phyloP scores from a whole-genome alignment of 192 early-diverging fungal genomes.

The Phycomyces blakesleeanus region DNA sequence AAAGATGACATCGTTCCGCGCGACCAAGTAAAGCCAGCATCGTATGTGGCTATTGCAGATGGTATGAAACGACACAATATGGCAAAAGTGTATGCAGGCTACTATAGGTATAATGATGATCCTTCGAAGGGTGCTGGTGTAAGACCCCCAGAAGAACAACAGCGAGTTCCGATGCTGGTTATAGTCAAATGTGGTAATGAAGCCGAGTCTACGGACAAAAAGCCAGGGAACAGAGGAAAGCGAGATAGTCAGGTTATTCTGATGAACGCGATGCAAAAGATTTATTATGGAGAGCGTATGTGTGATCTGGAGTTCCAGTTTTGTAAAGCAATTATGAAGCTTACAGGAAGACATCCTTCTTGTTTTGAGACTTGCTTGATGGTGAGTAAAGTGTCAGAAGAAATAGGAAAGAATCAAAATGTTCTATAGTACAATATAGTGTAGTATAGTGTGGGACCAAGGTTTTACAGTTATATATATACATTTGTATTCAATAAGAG shows the following conservation, averaged over 20 bases:
- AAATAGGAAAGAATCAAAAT: no score
- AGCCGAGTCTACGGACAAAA: constrained; percentile 57
- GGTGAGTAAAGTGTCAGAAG: constrained; percentile 51
- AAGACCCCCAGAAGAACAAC: constrained; percentile 39
- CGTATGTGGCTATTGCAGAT: constrained; percentile 86
- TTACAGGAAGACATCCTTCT: constrained; percentile 66
- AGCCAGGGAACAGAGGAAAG: constrained; percentile 86
- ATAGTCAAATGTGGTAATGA: constrained; percentile 75
- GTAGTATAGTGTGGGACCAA: no score
- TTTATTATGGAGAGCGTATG: constrained; percentile 79
- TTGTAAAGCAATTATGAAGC: constrained; percentile 67
- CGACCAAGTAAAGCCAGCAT: constrained; percentile 64
- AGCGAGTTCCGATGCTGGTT: constrained; percentile 65
- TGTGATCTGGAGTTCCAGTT: constrained; percentile 75
- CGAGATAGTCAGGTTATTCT: constrained; percentile 92
- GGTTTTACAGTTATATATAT: no score
- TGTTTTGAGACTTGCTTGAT: constrained; percentile 72
- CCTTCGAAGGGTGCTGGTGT: constrained; percentile 15
- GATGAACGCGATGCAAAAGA: constrained; percentile 88
- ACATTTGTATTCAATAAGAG: no score
- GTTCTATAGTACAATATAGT: no score
- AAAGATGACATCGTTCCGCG: constrained; percentile 63
- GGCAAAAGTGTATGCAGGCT: constrained; percentile 90
- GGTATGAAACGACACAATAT: constrained; percentile 87
- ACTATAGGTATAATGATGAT: constrained; percentile 70